A percentile compares a stretch with the other conserved stretches of the same genome.
Evolutionary conservation across 1,139 yeast genomes (phyloP).

Genomic region (Chernovozyma aurita): DNA sequence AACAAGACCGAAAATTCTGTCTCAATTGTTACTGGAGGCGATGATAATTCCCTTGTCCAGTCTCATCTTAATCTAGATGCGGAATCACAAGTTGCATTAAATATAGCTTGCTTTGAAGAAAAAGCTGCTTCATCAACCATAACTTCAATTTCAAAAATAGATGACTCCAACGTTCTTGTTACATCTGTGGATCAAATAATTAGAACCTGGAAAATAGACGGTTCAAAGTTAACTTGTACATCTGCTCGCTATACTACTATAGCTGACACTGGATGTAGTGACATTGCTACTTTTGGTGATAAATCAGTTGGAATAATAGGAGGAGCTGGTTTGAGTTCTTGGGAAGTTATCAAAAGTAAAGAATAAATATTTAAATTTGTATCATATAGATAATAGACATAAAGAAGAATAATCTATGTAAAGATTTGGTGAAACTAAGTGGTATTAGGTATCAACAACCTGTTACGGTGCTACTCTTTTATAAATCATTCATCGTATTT

Average conservation of each 20-base stretch:
- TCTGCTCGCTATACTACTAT: constrained; percentile 65
- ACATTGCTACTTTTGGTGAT: constrained; percentile 24
- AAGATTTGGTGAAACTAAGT: too few relatives aligned
- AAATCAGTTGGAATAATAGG: constrained; percentile 45
- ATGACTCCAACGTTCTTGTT: constrained; percentile 29
- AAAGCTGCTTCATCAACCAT: constrained; percentile 85
- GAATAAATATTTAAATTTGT: too few relatives aligned
- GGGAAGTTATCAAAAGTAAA: too few relatives aligned
- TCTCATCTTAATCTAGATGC: constrained; percentile 28
- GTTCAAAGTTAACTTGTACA: constrained; percentile 27
- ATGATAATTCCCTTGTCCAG: constrained; percentile 71
- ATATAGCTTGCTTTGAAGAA: constrained; percentile 29
- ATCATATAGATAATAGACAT: too few relatives aligned
- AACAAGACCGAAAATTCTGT: constrained; percentile 19
- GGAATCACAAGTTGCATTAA: constrained; percentile 13
- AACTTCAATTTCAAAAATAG: constrained; percentile 50
- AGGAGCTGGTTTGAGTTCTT: constrained; percentile 67
- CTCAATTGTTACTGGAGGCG: constrained; percentile 74
- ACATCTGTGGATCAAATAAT: constrained; percentile 79
- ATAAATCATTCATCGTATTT: too few relatives aligned
- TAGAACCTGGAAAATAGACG: constrained; percentile 51
- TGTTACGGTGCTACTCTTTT: too few relatives aligned
- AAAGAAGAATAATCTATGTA: too few relatives aligned
- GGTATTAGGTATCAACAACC: too few relatives aligned
- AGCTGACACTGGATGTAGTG: constrained; percentile 85